A percentile compares a stretch with the other conserved stretches of the same genome.
Evolutionary conservation across 306 rosid genomes (phyloP).

Genomic region (Lagenaria siceraria): DNA sequence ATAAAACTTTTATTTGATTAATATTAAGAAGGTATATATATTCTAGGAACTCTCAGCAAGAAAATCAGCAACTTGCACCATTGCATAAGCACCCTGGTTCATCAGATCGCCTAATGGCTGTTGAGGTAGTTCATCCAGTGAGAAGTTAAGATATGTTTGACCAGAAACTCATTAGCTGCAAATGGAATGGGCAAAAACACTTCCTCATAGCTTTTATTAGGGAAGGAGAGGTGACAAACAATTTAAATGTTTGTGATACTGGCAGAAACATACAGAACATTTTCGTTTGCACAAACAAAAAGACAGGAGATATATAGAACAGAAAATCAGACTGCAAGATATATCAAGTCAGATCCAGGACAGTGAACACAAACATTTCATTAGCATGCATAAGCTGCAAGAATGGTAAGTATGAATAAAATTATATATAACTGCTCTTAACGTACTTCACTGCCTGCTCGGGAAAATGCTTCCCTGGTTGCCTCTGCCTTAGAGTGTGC

Average conservation of each 20-base stretch:
- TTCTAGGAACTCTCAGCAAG: not conserved
- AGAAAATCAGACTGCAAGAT: not conserved
- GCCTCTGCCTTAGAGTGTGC: constrained; percentile 94
- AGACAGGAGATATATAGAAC: not conserved
- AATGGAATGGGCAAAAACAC: not conserved
- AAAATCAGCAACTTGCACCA: not conserved
- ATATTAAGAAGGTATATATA: not conserved
- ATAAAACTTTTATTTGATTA: not conserved
- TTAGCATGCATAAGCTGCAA: not conserved
- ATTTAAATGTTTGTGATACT: not conserved
- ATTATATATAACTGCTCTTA: not conserved
- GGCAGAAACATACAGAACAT: not conserved
- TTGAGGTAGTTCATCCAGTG: constrained; percentile 1
- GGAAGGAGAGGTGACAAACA: not conserved
- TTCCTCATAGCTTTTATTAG: not conserved
- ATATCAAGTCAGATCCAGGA: not conserved
- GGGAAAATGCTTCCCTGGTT: constrained; percentile 92
- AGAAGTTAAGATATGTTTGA: not conserved
- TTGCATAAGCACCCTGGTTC: not conserved
- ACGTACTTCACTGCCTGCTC: constrained; percentile 99
- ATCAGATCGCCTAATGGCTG: not conserved
- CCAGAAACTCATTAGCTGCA: not conserved
- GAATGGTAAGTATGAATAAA: not conserved
- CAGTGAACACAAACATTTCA: not conserved
- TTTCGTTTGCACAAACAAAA: not conserved